These are phyloP conservation scores for Paecilomyces dactylethromorphus DNA, from an alignment of 2,329 filamentous ascomycete genomes.

Conservation along the genomic window DNA sequence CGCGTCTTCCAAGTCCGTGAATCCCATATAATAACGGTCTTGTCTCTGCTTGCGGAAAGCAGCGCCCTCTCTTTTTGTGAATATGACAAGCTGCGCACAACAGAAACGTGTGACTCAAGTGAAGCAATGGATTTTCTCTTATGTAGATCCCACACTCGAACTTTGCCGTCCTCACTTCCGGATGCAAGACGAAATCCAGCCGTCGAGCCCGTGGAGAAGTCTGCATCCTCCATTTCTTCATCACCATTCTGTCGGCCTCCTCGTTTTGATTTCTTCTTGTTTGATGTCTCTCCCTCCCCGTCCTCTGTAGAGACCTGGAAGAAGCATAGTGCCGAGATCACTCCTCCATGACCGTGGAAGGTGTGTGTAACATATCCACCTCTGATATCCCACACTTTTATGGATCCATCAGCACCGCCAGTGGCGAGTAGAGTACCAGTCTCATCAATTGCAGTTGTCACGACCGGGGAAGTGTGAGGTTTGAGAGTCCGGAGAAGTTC, in stretches of 20 bases:
- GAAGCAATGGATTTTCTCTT: constrained; percentile 71
- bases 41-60: constrained; percentile 82
- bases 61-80: constrained; percentile 67
- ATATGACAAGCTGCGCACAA: constrained; percentile 83
- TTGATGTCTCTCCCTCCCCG: constrained; percentile 30
- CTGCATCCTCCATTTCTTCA: constrained; percentile 39
- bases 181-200: constrained; percentile 74
- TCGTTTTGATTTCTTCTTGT: constrained; percentile 41
- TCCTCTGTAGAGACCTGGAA: constrained; percentile 62
- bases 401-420: constrained; percentile 83
- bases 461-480: constrained; percentile 82
- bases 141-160: constrained; percentile 85
- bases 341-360: constrained; percentile 84
- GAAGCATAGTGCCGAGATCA: constrained; percentile 86
- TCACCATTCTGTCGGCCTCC: constrained; percentile 25
- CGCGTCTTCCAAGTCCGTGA: constrained; percentile 74
- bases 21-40: constrained; percentile 92
- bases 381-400: constrained; percentile 94
- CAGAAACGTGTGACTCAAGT: constrained; percentile 87
- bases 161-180: constrained; percentile 87
- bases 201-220: constrained; percentile 38
- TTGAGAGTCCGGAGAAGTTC: constrained; percentile 75
- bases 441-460: constrained; percentile 75
- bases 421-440: constrained; percentile 88
- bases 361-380: constrained; percentile 91